Base-by-base conservation (phyloP, 2,329 filamentous ascomycete species). In the Fusarium hainanense region DNA sequence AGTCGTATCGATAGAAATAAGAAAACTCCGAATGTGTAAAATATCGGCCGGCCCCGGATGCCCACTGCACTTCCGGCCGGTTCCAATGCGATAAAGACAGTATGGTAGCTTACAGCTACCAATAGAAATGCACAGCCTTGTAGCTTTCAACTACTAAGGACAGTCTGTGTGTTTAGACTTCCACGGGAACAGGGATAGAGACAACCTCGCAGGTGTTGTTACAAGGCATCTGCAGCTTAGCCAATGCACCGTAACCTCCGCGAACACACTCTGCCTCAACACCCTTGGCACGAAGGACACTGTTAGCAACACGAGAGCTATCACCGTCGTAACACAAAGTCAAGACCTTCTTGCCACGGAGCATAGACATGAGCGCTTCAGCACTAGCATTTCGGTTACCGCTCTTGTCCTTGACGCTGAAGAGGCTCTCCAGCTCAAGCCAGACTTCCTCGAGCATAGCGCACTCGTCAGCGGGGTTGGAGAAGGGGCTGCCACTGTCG, bases 271-370 rank as follows among this genome's bases (percentile, higher is more conserved):
- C 80, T 5, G 84, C 83, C 43, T 82, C 79, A 25, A 84, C 76
- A 0, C 83, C 84, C 70, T 84, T 85, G 1, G 84, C 84, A 30
- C 85, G 80, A 56, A 88, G 75, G 6, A 88, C 81, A 58, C 85
- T 87, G 25, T 84, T 84, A n/a, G 85, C 85, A 13, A 88, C 82
- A 6, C 86, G 78, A 8, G 86, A 80, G 20, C 83, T 85, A 54
- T 88, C 85, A 4, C 86, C 86, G 52, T 85, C 78, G 55, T 87
- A 87, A 69, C 85, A 88, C 13, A 87, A 70, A 13, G 86, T 76
- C 21, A 87, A 69, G 12, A 86, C 77, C 27, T 79, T 80, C 52
- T 80, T 80, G 9, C 75, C 77, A 21, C 73, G 69, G 12, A 83
- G 70, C 4, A 77, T 69, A 4, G 70, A 68, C 59, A 77, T 68